Base-by-base conservation (phyloP, 129 eudicot species). In the Lactuca sativa region DNA sequence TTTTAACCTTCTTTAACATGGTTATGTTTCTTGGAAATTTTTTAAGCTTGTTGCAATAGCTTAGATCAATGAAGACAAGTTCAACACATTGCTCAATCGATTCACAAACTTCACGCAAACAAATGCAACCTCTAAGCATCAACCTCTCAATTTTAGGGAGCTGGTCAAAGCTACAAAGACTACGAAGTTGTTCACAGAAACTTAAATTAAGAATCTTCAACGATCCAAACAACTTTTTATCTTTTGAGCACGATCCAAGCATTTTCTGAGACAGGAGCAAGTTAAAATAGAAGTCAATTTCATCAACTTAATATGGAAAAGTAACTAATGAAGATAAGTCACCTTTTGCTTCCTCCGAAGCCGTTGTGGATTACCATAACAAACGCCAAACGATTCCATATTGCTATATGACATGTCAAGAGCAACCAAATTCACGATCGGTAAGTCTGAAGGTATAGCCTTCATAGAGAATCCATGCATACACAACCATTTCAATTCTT, bases 381-480 rank as follows among this genome's bases (percentile, higher is more conserved):
- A 16, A 48, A 71, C 15, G 59, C 32, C 30, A 25, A 25, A 25
- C 30, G 30, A 25, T 25, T 25, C 82, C 82, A 78, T 78, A 64
- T 66, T 53, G 71, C n/a, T 8, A 64, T 25, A 18, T 12, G 1
- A 0, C 2, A 25, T 25, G 30, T 25, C 30, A 25, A 25, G 30
- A 25, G 30, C 30, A 25, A 25, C 30, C 30, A 77, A 58, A 54
- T 34, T 14, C 49, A 37, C 73, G 65, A 37, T 72, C 68, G 17
- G 62, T 7, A 10, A 81, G 66, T 31, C 82, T 82, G 72, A 41
- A 15, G 30, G 30, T 25, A 25, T 25, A 25, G 30, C 1, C 30
- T 25, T 25, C 30, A 25, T 25, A 25, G 30, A 2, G 30, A 25
- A 25, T 25, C 30, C 30, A 25, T 25, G 30, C 30, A 25, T 25